These are phyloP conservation scores for Thelonectria rubi DNA, from an alignment of 2,329 filamentous ascomycete species.

Conservation along the genomic window DNA sequence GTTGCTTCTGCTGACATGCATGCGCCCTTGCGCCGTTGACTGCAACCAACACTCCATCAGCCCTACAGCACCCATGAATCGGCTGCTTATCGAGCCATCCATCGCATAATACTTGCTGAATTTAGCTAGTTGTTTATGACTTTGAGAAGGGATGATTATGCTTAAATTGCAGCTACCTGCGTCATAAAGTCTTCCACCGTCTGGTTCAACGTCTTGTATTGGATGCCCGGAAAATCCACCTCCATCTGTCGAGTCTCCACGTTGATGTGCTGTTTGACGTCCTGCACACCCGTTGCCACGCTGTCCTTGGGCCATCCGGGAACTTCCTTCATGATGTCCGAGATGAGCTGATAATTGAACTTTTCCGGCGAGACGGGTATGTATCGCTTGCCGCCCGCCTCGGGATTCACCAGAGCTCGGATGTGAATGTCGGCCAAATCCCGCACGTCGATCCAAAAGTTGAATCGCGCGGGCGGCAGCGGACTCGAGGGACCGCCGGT, in stretches of 20 bases:
- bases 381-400: constrained; percentile 18
- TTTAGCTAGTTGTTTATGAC: no score
- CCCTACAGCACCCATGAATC: no score
- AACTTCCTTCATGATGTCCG: constrained; percentile 9
- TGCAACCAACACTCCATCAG: no score
- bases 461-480: constrained; percentile 22
- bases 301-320: neutral
- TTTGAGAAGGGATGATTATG: no score
- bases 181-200: constrained; percentile 12
- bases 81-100: no score
- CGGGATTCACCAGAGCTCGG: constrained; percentile 2
- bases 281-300: constrained; percentile 2
- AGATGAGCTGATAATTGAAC: constrained; percentile 24
- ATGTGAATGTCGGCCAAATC: constrained; percentile 25
- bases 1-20: no score
- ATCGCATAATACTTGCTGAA: no score
- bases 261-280: constrained; percentile 12
- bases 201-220: constrained; percentile 4
- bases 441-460: constrained; percentile 27
- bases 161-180: neutral
- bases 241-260: neutral
- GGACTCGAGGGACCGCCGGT: neutral
- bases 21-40: no score
- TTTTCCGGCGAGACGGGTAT: constrained; percentile 21
- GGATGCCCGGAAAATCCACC: constrained; percentile 8